Evolutionary conservation across 371 early-diverging fungal species (phyloP), one percentile per base, ranked within the genome.

Genomic region (Lichtheimia ornata): DNA sequence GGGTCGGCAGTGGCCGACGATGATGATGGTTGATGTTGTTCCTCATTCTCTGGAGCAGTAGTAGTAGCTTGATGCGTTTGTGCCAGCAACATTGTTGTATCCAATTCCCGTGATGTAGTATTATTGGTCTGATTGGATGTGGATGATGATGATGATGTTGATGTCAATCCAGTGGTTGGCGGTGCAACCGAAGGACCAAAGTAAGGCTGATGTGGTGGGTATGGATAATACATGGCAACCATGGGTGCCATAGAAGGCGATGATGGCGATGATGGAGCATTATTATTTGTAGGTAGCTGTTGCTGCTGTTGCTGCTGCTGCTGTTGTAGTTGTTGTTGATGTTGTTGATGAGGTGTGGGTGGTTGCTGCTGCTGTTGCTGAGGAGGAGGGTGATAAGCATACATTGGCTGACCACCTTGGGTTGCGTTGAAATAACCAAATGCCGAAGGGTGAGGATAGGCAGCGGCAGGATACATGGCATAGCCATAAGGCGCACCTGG

Each of bases 251-350:
- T 53, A 20, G 35, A 50, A 27, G 61, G 54, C 2, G 53, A 61
- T n/a, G 44, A 61, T 18, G 52, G 61, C 43, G 61, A 52, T 22
- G 61, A 53, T 61, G 61, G 47, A 47, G 47, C 47, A 22, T n/a
- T 18, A 47, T n/a, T 28, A 56, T 56, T 20, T 43, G 17, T 18
- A 22, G 17, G 41, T 56, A 24, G 53, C 20, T 24, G 17, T 53
- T 28, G 28, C 14, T 17, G 40, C 15, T 53, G 53, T 17, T 53
- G 14, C 44, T 43, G 44, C 20, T 4, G 52, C 7, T 25, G 27
- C 15, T 25, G 27, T 52, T 15, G 24, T 28, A 9, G 15, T 24
- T n/a, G 53, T 30, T 9, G 30, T 24, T 5, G 17, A 4, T 28
- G 27, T 5, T 53, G 53, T 30, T 53, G 53, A 13, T 24, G 53